These are phyloP conservation scores for Paramecium octaurelia DNA, from an alignment of 73 alveolate genomes.

Conservation along the genomic window DNA sequence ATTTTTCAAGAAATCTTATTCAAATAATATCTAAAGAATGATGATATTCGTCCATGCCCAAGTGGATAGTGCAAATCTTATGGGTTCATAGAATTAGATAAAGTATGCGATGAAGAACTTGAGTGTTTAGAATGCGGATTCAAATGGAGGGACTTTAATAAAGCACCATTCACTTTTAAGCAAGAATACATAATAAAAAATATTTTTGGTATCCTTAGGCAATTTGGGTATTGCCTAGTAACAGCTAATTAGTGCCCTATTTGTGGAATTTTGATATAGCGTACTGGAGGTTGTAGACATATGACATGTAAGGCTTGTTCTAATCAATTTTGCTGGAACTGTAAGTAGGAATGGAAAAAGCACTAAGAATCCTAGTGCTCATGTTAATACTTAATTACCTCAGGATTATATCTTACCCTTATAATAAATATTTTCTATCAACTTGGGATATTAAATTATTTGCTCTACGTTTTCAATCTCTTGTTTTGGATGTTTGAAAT, in stretches of 20 bases:
- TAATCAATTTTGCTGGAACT: background rate
- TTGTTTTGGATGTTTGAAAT: background rate
- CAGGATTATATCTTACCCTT: background rate
- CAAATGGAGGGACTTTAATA: background rate
- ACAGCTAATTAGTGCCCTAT: slow-evolving; percentile 10
- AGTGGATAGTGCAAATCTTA: background rate
- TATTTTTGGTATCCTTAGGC: background rate
- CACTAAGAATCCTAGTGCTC: background rate
- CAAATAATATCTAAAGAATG: background rate
- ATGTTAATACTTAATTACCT: background rate
- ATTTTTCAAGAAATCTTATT: background rate
- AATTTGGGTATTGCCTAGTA: background rate
- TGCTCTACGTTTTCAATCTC: background rate
- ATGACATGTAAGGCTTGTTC: slow-evolving; percentile 17
- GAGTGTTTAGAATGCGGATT: background rate
- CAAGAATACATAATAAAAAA: background rate
- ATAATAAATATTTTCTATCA: background rate
- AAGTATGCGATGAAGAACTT: background rate
- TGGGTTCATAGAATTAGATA: background rate
- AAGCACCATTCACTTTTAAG: background rate
- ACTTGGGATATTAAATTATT: background rate
- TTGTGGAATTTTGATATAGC: background rate
- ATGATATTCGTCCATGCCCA: slow-evolving; percentile 30
- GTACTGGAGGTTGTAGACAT: slow-evolving; percentile 38
- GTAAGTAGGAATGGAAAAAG: background rate